Evolutionary conservation across 139 green algal genomes (phyloP), one percentile per base, ranked within the genome.

Genomic region (Coccomyxa sp.): DNA sequence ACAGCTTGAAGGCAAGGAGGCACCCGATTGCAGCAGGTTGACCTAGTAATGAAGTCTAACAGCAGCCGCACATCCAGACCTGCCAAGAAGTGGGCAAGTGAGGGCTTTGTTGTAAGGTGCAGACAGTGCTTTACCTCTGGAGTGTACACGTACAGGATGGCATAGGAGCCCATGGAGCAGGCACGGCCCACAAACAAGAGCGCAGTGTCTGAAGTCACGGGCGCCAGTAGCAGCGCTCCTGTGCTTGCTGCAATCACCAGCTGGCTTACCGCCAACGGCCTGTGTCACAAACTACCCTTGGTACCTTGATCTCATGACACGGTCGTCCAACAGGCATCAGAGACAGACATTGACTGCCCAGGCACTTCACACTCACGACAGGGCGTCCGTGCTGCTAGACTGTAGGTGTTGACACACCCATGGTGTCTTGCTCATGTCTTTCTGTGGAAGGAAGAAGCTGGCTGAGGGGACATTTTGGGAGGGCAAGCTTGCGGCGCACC

Each of bases 61-160:
- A 71, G 18, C 63, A 71, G 7, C 63, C 18, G 63, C 18, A 25
- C 63, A 21, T 21, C 7, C 21, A 1, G 18, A 25, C 63, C 18
- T 25, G 21, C 18, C 63, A 71, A 9, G 7, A 1, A 21, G 1
- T 71, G 63, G 63, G 63, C 18, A 21, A 14, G 18, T 71, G 10
- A 11, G 9, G 9, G 63, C 18, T 1, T 9, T 71, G 9, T 71
- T 25, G 18, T 11, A 71, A 71, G 63, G 63, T 21, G 63, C 38
- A 11, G 63, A 71, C 18, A 28, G 21, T 21, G 18, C 18, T 63
- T 7, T 60, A 88, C 74, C 89, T 97, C 93, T 45, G 94, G 92
- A 0, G 94, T 91, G 81, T 94, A 95, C 0, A 94, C 85, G 85
- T 91, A 97, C 4, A 97, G 79, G 0, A 90, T 83, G 1, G 89